Base-by-base conservation (phyloP, 169 alveolate genomes). In the Plasmodium ovale region DNA sequence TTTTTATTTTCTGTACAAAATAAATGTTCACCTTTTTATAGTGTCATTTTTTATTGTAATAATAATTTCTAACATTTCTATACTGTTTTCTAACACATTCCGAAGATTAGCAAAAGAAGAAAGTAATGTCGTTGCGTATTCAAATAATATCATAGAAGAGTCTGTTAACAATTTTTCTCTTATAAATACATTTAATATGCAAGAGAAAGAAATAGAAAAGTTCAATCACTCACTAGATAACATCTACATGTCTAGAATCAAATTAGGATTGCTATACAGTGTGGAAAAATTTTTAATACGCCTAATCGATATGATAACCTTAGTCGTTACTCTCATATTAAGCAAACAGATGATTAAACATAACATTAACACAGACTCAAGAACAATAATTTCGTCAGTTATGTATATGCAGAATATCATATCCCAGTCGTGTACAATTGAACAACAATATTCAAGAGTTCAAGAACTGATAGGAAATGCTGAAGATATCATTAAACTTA, bases 381-480 rank as follows among this genome's bases (percentile, higher is more conserved):
- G 82, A 65, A 49, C 54, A 5, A 42, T 68, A 9, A 65, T 79
- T 58, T 79, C 89, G 2, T 79, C 89, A 1, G 84, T 79, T 65
- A 79, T 79, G 53, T 79, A 64, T 58, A 79, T 79, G 65, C 79
- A 79, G 49, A 79, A 79, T 29, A 79, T 79, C 21, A 79, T 79
- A 19, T 33, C 89, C 14, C 82, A 79, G 29, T 79, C 89, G 1
- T 79, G 82, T 35, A 79, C 71, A 9, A 79, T 79, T 35, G 89
- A 79, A 67, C 89, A 79, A 27, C 89, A 79, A 42, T 79, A 79
- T 79, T 62, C 89, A 21, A n/a, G 89, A 16, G 72, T 79, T 25
- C 89, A 79, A 68, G 89, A 79, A 51, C 79, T 79, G 3, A 79
- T 79, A 64, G 82, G 82, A 14, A 79, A 79, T 49, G 82, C 89